Evolutionary conservation across 441 rosid species (phyloP).

Genomic region (Populus tomentosa): DNA sequence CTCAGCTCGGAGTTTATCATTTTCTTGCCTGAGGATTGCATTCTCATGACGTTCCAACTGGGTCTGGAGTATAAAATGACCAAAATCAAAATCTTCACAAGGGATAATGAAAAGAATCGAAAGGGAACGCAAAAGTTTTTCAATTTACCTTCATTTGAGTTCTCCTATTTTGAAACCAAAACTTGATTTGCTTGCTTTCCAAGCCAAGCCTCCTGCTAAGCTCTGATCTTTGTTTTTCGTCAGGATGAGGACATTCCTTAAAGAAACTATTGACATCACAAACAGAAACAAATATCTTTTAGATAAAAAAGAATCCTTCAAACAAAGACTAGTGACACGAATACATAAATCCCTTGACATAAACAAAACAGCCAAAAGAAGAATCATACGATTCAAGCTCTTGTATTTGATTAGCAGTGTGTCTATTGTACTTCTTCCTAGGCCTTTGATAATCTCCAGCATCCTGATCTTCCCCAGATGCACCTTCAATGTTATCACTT

Average conservation of each 20-base stretch:
- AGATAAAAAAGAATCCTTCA: neutral
- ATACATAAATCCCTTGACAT: neutral
- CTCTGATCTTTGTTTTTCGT: conserved; percentile 76
- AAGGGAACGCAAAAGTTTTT: neutral
- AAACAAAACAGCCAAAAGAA: neutral
- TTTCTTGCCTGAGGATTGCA: conserved; percentile 56
- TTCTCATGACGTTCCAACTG: conserved; percentile 83
- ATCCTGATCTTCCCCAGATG: conserved; percentile 61
- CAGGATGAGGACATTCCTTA: conserved; percentile 90
- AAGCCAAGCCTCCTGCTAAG: conserved; percentile 70
- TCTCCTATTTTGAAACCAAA: conserved; percentile 93
- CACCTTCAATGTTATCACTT: conserved; percentile 67
- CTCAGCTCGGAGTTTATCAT: conserved; percentile 71
- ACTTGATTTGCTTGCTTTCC: conserved; percentile 75
- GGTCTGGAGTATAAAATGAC: conserved; percentile 38
- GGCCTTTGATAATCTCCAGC: conserved; percentile 48
- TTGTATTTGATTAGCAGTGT: conserved; percentile 70
- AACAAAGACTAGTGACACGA: neutral
- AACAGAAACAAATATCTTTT: neutral
- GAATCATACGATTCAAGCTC: conserved; percentile 60
- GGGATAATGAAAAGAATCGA: neutral
- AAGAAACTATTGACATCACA: conserved; percentile 44
- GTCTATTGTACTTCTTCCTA: conserved; percentile 69
- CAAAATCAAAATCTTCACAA: neutral
- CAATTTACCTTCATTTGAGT: conserved; percentile 78